Evolutionary conservation across 805 yeast genomes (phyloP), one percentile per base, ranked within the genome.

Genomic region (Pichia cephalocereana): DNA sequence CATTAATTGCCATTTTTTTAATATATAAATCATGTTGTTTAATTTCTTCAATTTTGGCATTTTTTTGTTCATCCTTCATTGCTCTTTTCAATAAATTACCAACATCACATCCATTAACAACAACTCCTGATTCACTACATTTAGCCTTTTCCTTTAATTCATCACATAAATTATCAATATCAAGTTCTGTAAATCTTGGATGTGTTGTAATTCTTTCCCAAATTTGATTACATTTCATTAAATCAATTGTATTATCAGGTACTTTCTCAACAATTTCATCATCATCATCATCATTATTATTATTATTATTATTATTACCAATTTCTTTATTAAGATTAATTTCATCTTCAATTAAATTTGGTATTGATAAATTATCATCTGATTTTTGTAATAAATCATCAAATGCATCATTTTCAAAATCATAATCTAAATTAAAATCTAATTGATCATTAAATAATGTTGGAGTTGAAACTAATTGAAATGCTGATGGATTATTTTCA

Each of bases 191-290:
- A 65, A 90, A 93, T 62, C 84, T 80, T 34, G 99, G 98, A 71
- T 93, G 98, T 23, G 93, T 67, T 2, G 96, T 86, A 38, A 93
- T 84, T 60, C 98, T 77, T 65, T 91, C 98, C 99, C 99, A 93
- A 15, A 91, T 83, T 56, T 89, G 96, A 0, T 95, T 79, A 66
- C 99, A 93, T 60, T 79, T 80, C 67, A 85, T 67, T 56, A 79
- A 62, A 14, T 76, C 71, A 17, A 66, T 67, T 49, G 80, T 83
- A 9, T 79, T 83, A 6, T 83, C 77, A 7, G 95, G 95, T 4
- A 87, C 90, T 27, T 63, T 62, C 58, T 61, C 70, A 41, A 61
- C 69, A 9, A 59, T 57, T 27, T 57, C 57, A 41, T 59, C 64
- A 47, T 62, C 52, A 36, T 27, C 19, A 17, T 27, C 34, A 31